These are phyloP conservation scores for Colletotrichum cereale DNA, from an alignment of 2,329 filamentous ascomycete species.

Conservation along the genomic window DNA sequence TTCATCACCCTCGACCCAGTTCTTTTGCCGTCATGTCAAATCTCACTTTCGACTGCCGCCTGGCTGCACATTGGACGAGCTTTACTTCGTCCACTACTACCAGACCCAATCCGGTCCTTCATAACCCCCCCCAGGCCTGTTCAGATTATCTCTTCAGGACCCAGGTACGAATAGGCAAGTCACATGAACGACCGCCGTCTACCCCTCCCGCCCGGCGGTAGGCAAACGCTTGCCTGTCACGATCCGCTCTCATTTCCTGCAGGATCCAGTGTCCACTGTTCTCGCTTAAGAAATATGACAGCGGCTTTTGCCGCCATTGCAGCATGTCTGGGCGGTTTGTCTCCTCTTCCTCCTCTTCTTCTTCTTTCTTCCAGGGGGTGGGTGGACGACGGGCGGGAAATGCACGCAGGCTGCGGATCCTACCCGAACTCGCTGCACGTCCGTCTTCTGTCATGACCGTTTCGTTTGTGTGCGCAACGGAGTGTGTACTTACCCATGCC, in stretches of 20 bases:
- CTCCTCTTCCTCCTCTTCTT: background rate
- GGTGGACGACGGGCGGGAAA: background rate
- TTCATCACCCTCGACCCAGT: slow-evolving; percentile 19
- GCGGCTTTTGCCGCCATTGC: slow-evolving; percentile 37
- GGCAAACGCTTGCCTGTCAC: slow-evolving; percentile 17
- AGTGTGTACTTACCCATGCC: background rate
- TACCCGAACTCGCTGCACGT: background rate
- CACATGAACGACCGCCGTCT: slow-evolving; percentile 12
- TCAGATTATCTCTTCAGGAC: background rate
- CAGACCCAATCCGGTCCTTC: background rate
- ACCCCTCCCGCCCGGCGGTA: background rate
- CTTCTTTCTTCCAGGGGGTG: too few species aligned
- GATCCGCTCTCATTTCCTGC: slow-evolving; percentile 36
- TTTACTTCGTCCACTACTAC: background rate
- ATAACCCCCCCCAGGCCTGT: background rate
- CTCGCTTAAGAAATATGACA: slow-evolving; percentile 25
- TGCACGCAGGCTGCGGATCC: slow-evolving; percentile 2
- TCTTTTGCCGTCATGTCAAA: slow-evolving; percentile 3
- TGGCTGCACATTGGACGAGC: background rate
- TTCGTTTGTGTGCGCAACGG: background rate
- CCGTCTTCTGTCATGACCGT: background rate
- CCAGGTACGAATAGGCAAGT: slow-evolving; percentile 4
- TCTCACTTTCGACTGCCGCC: slow-evolving; percentile 14
- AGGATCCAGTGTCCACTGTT: slow-evolving; percentile 19
- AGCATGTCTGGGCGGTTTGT: slow-evolving; percentile 9